Evolutionary conservation across 2,329 filamentous ascomycete species (phyloP).

Genomic region (Aspergillus felis): DNA sequence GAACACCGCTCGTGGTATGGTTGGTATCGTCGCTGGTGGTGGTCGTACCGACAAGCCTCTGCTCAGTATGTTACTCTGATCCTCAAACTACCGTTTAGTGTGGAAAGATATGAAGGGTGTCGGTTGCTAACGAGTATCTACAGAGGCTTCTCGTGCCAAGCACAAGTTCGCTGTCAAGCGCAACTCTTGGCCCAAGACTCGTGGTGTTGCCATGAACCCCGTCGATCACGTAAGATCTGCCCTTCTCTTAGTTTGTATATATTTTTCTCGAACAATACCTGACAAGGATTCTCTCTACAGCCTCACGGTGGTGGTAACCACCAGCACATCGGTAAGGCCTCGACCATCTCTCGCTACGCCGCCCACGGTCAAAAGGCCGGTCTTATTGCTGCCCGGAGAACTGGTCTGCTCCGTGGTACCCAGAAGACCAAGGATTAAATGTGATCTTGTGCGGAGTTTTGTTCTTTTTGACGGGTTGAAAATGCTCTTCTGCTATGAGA

Average conservation of each 20-base stretch:
- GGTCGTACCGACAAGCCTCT: conserved; percentile 99
- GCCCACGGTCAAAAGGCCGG: conserved; percentile 99
- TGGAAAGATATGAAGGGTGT: neutral
- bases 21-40: conserved; percentile 98
- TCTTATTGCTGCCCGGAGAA: conserved; percentile 99
- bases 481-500: conserved; percentile 40
- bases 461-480: conserved; percentile 41
- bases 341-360: conserved; percentile 97
- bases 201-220: conserved; percentile 99
- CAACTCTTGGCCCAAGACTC: conserved; percentile 99
- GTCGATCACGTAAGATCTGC: conserved; percentile 75
- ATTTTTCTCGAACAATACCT: conserved; percentile 11
- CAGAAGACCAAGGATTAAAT: conserved; percentile 99
- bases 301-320: conserved; percentile 99
- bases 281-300: conserved; percentile 27
- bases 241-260: neutral
- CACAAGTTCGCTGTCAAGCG: conserved; percentile 99
- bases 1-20: conserved; percentile 92
- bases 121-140: conserved; percentile 41
- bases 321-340: conserved; percentile 99
- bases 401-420: conserved; percentile 99
- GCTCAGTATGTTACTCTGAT: conserved; percentile 60
- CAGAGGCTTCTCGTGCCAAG: conserved; percentile 98
- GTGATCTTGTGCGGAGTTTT: conserved; percentile 59
- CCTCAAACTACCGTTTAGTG: no score